Base-by-base conservation (phyloP, 805 yeast species). In the Blastobotrys attinorum region DNA sequence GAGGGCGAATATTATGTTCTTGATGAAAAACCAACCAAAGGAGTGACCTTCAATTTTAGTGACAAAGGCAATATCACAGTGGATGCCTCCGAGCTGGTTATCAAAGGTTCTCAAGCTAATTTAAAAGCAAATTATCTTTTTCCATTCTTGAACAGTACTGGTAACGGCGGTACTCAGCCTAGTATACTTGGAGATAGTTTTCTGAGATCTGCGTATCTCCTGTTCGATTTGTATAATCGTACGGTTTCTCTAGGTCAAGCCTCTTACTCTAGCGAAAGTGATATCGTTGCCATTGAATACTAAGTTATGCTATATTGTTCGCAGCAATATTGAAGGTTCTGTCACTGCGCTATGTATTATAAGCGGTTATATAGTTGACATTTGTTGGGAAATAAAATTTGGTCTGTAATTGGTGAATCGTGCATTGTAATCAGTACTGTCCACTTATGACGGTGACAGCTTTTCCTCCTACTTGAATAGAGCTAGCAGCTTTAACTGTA, bases 201-300 rank as follows among this genome's bases (percentile, higher is more conserved):
- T 56, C 64, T 83, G 46, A 68, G 83, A 45, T 69, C 73, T 32
- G 81, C 80, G 3, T 83, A 82, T 56, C 71, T 76, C 18, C 84
- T 80, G 13, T 79, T 73, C 59, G 83, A 83, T 56, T 62, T 80
- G 42, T 83, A 79, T 22, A 70, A 69, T 48, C 58, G 59, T 36
- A 63, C 71, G 51, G 62, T 79, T 27, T 76, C 81, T 1, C 51
- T 82, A 44, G 85, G 79, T 4, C 77, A 70, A 53, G 72, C 73
- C 23, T 50, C 47, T 32, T 59, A 49, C 50, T 45, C 57, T 10
- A 50, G 46, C 17, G 45, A 39, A 18, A n/a, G 56, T 4, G 38
- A 57, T 18, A 39, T 57, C 23, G 55, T 56, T 38, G 56, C 49
- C 8, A 56, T 61, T n/a, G n/a, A n/a, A n/a, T n/a, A n/a, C n/a